These are phyloP conservation scores for Xylariaceae sp. DNA, from an alignment of 2,329 filamentous ascomycete species.

Conservation along the genomic window DNA sequence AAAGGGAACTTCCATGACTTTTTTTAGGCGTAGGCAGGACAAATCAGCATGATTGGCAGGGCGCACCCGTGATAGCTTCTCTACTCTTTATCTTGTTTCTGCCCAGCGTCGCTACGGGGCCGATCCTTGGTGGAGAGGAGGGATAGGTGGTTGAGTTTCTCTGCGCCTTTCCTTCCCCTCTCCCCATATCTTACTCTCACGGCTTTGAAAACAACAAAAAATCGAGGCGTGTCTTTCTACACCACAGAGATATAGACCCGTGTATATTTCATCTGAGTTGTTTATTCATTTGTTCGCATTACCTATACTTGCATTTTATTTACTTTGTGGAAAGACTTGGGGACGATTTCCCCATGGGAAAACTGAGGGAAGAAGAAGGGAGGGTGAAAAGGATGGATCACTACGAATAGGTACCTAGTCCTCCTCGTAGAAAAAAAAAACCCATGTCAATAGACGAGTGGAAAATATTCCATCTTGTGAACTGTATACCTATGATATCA, in stretches of 20 bases:
- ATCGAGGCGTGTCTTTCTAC: conserved; percentile 17
- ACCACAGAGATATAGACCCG: conserved; percentile 8
- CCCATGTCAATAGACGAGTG: no score
- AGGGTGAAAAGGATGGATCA: background rate
- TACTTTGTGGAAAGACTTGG: background rate
- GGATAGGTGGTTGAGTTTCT: background rate
- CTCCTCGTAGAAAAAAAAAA: no score
- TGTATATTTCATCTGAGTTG: conserved; percentile 9
- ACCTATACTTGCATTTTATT: background rate
- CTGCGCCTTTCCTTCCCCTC: background rate
- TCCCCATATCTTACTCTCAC: background rate
- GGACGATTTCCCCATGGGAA: background rate
- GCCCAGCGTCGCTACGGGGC: conserved; percentile 12
- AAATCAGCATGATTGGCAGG: conserved; percentile 3
- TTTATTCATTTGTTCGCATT: background rate
- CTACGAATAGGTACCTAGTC: no score
- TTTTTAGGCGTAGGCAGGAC: conserved; percentile 12
- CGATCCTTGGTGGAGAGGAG: background rate
- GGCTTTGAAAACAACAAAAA: background rate
- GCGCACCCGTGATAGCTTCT: background rate
- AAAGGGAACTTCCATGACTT: background rate
- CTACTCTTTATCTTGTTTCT: background rate
- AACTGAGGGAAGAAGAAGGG: background rate
- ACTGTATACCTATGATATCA: no score
- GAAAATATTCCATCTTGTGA: no score